These are phyloP conservation scores for Pueraria montana DNA, from an alignment of 306 rosid species.

Conservation along the genomic window DNA sequence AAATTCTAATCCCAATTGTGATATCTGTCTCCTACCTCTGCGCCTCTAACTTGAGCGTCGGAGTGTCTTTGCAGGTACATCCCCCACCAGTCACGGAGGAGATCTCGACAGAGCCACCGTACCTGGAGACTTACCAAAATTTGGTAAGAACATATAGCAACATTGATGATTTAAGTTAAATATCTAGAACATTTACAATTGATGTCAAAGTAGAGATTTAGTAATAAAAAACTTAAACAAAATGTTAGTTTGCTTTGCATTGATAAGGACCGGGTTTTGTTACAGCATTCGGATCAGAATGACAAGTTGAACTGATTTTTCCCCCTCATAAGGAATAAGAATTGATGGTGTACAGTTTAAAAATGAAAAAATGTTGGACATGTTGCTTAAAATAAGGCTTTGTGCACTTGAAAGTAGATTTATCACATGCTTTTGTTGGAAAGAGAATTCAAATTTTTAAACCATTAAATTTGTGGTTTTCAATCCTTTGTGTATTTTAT, in stretches of 20 bases:
- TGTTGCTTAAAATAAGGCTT: neutral
- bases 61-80: no score
- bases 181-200: no score
- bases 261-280: neutral
- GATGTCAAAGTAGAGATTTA: neutral
- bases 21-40: no score
- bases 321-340: neutral
- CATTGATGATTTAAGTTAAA: no score
- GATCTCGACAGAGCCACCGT: no score
- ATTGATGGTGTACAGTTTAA: neutral
- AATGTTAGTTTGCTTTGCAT: neutral
- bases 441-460: neutral
- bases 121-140: no score
- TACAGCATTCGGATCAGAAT: neutral
- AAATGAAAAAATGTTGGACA: neutral
- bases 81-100: no score
- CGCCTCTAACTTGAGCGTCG: no score
- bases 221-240: neutral
- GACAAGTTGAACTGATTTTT: neutral
- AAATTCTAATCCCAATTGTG: no score
- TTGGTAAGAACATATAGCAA: no score
- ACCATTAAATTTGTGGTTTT: neutral
- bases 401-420: neutral
- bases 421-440: slow-evolving; percentile 7
- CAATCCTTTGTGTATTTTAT: neutral